Base-by-base conservation (phyloP, 1,284 basidiomycete species). In the Porodaedalea pini region DNA sequence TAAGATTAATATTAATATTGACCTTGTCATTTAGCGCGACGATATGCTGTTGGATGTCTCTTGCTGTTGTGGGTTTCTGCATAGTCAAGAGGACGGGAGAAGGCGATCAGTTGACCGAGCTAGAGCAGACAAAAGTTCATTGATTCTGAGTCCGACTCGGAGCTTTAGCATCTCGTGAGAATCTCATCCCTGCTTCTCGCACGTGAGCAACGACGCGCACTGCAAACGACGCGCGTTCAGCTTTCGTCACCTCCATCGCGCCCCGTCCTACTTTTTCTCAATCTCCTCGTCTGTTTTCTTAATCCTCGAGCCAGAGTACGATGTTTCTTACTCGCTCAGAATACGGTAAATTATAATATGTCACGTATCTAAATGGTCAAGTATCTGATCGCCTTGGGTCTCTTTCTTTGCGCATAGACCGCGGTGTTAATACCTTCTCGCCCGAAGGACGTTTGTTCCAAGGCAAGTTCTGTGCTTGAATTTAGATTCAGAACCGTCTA, bases 391-490 rank as follows among this genome's bases (percentile, higher is more conserved):
- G 4, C 47, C 21, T 51, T 52, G 52, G 17, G 17, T 34, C 25
- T 21, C 43, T 29, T 19, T 34, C 25, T n/a, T 51, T 19, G 31
- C 32, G 19, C 63, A 41, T 58, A 94, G 94, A 98, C 77, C 89
- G 95, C 67, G 95, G 95, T 78, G 95, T 98, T 61, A 98, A 97
- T 79, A 98, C 96, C 65, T 98, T 98, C 80, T 98, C 96, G 29
- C 97, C 97, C 4, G 96, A 99, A 75, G 95, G 92, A 51, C 90
- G 92, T 71, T 74, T 94, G 60, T 94, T 94, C 76, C 92, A 94
- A 83, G 91, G 92, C 89, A 63, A 23, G 72, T 63, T 19, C 23
- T 7, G 29, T 54, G 48, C 52, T 41, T 10, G 50, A 40, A 53
- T 57, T 59, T 63, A 27, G 58, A 63, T 58, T 25, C 54, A 49